Evolutionary conservation across 169 alveolate species (phyloP), one percentile per base, ranked within the genome.

Genomic region (Pseudocohnilembus persalinus): DNA sequence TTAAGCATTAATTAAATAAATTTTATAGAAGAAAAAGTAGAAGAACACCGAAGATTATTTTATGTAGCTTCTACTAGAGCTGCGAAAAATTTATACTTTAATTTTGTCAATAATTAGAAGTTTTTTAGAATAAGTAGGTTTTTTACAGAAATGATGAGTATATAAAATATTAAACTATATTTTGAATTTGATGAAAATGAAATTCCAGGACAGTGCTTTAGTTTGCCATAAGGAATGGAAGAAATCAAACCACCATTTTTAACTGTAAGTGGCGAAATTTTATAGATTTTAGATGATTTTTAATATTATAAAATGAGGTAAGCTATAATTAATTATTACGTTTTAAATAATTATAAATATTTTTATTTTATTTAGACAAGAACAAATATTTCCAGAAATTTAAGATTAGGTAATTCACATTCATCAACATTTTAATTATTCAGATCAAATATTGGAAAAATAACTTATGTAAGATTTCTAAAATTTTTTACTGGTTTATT

Each of bases 1-100:
- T 31, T 27, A 32, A 68, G 65, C 0, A 79, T 73, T 24, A 77
- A 77, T 30, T 33, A 77, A 77, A 26, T 28, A 77, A 77, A n/a
- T n/a, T n/a, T n/a, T n/a, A n/a, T 49, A 49, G 68, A 20, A 11
- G 68, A 49, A 29, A 72, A 49, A 79, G 74, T 35, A 32, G 84
- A 79, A 64, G 84, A 79, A 28, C 63, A 49, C 63, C 34, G 84
- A 64, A 79, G 76, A 64, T n/a, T 79, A 49, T 79, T 79, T 28
- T 79, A 79, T 30, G 76, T 64, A 20, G 84, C 65, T 20, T 33
- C 25, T 20, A 79, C 84, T 0, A n/a, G 84, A 64, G 84, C 84
- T 49, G 64, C 35, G 31, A 64, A 79, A 72, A 79, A 49, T 29
- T 28, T 79, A 49, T 49, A 35, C 25, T 29, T 79, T 33, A 79